These are phyloP conservation scores for Macaranga tanarius DNA, from an alignment of 441 rosid genomes.

Conservation along the genomic window DNA sequence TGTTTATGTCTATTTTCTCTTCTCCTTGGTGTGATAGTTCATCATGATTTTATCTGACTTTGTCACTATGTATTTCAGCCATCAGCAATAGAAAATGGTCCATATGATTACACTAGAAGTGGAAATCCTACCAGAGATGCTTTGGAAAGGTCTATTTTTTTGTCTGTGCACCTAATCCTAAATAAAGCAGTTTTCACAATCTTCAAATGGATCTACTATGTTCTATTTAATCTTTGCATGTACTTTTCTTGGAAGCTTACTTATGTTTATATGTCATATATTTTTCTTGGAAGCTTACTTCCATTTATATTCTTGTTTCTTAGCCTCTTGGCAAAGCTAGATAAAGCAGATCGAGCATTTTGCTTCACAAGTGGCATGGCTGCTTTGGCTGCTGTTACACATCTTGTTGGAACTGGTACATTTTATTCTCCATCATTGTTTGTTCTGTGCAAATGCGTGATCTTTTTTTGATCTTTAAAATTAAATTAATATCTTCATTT, in stretches of 20 bases:
- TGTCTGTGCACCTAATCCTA: background rate
- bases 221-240: background rate
- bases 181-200: slow-evolving; percentile 10
- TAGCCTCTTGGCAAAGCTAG: slow-evolving; percentile 92
- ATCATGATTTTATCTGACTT: slow-evolving; percentile 5
- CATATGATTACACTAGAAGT: slow-evolving; percentile 94
- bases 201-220: slow-evolving; percentile 6
- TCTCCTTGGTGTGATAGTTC: background rate
- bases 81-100: slow-evolving; percentile 73
- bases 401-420: slow-evolving; percentile 67
- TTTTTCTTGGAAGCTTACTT: slow-evolving; percentile 1
- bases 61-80: slow-evolving; percentile 44
- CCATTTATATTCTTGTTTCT: slow-evolving; percentile 18
- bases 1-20: background rate
- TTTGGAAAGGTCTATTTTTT: slow-evolving; percentile 61
- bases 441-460: background rate
- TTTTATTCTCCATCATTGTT: slow-evolving; percentile 5
- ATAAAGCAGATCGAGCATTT: slow-evolving; percentile 90
- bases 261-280: slow-evolving; percentile 9
- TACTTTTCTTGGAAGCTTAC: background rate
- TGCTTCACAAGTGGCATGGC: slow-evolving; percentile 99
- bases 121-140: slow-evolving; percentile 93
- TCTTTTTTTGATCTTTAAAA: background rate
- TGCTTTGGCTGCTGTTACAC: slow-evolving; percentile 82
- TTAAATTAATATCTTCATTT: background rate